Conservation (phyloP, 176 grass and related monocot genomes). For the Phoenix roebelenii region DNA sequence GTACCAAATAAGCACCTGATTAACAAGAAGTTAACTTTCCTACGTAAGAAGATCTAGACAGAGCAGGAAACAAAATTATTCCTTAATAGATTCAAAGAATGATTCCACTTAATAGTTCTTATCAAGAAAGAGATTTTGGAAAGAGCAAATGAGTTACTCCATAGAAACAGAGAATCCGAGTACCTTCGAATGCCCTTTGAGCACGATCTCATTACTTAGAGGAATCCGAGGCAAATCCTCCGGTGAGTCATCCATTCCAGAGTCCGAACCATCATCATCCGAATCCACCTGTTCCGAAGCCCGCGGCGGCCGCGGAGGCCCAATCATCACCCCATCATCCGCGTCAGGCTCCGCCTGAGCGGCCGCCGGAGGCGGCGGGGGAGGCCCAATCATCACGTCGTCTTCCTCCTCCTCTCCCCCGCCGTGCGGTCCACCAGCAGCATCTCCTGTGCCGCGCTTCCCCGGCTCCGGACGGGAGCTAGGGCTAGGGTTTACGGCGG, state of each 20-base stretch:
- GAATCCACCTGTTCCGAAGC: slow-evolving; percentile 8
- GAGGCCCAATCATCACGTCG: slow-evolving; percentile 58
- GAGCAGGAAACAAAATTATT: too few species aligned
- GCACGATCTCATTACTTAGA: slow-evolving; percentile 82
- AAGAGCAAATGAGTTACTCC: not conserved
- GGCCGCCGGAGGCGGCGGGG: slow-evolving; percentile 23
- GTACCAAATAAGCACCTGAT: too few species aligned
- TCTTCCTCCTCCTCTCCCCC: slow-evolving; percentile 2
- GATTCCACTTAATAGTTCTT: not conserved
- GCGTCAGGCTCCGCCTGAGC: slow-evolving; percentile 11
- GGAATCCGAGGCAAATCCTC: slow-evolving; percentile 55
- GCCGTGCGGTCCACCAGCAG: too few species aligned
- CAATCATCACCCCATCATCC: slow-evolving; percentile 10
- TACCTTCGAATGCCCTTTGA: slow-evolving; percentile 86
- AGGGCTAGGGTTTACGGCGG: slow-evolving; percentile 37
- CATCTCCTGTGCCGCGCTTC: too few species aligned
- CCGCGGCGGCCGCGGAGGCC: slow-evolving; percentile 19
- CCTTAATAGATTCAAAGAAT: too few species aligned
- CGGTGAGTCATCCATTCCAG: slow-evolving; percentile 22
- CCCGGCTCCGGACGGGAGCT: slow-evolving; percentile 6
- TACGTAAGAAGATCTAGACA: too few species aligned
- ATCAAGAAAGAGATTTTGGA: not conserved
- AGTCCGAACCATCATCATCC: slow-evolving; percentile 7
- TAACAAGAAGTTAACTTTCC: too few species aligned
- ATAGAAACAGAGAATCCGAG: not conserved